Conservation (phyloP, 108 stramenopile species). For the Cylindrotheca fusiformis region DNA sequence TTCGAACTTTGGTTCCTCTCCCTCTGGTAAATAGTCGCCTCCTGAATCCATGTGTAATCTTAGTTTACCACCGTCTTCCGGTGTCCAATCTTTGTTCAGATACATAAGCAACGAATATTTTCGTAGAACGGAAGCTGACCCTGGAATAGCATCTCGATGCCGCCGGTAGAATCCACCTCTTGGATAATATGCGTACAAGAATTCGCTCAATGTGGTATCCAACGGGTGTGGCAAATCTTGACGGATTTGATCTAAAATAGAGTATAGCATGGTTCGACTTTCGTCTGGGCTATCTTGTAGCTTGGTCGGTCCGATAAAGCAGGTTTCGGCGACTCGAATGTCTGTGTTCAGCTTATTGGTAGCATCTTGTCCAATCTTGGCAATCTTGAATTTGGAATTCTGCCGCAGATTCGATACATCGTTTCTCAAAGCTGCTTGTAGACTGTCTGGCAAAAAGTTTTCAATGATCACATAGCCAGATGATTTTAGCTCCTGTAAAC, state of each 20-base stretch:
- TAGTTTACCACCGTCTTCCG: constrained; percentile 57
- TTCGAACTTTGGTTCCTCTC: constrained; percentile 43
- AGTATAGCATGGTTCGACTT: constrained; percentile 33
- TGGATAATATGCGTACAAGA: constrained; percentile 79
- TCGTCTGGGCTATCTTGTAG: constrained; percentile 13
- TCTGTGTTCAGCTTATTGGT: constrained; percentile 58
- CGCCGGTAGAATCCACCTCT: constrained; percentile 72
- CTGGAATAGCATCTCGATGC: constrained; percentile 71
- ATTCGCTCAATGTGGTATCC: constrained; percentile 48
- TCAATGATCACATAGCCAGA: constrained; percentile 62
- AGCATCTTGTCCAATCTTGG: constrained; percentile 70
- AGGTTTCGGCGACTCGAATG: constrained; percentile 73
- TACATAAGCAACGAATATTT: constrained; percentile 67
- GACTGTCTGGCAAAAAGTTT: constrained; percentile 42
- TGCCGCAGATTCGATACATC: constrained; percentile 50
- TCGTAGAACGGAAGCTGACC: constrained; percentile 59
- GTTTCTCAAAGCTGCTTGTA: constrained; percentile 51
- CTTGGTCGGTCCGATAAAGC: constrained; percentile 54
- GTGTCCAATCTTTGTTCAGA: constrained; percentile 55
- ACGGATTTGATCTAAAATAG: constrained; percentile 50
- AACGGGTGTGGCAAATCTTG: constrained; percentile 29
- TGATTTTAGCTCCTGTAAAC: constrained; percentile 34
- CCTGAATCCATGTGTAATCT: constrained; percentile 70
- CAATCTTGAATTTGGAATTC: constrained; percentile 45
- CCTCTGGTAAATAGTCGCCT: constrained; percentile 40